Evolutionary conservation across 1,284 basidiomycete species (phyloP).

Genomic region (Microbotryum silenes-acaulis): DNA sequence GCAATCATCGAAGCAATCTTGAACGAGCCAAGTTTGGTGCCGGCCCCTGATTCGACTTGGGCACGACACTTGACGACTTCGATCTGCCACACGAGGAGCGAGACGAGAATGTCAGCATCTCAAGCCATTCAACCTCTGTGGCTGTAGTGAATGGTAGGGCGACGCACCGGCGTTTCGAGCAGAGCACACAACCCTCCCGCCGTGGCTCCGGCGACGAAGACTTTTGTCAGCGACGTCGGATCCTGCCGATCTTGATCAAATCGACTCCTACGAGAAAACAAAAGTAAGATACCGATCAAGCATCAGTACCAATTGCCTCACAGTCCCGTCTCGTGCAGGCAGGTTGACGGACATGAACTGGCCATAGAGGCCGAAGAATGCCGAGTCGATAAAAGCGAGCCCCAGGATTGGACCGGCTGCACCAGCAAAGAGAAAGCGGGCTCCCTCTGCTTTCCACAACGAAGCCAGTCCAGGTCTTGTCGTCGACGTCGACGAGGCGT

Average conservation of each 20-base stretch:
- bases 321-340: conserved; percentile 6
- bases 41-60: conserved; percentile 31
- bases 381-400: conserved; percentile 37
- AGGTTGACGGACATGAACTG: conserved; percentile 32
- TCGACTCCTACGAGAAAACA: not conserved
- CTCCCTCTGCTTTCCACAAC: conserved; percentile 35
- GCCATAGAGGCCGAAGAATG: conserved; percentile 38
- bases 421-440: conserved; percentile 36
- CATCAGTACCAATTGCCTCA: too few relatives aligned
- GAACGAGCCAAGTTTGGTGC: conserved; percentile 33
- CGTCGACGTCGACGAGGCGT: conserved; percentile 10
- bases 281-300: too few relatives aligned
- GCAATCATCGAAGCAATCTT: conserved; percentile 35
- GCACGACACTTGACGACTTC: conserved; percentile 39
- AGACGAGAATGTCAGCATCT: not conserved
- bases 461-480: conserved; percentile 20
- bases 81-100: conserved; percentile 21
- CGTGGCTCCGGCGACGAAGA: conserved; percentile 35
- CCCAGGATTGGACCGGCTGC: conserved; percentile 38
- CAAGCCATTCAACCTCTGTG: not conserved
- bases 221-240: conserved; percentile 27
- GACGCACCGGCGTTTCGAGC: conserved; percentile 37
- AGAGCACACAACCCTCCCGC: conserved; percentile 36
- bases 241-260: conserved; percentile 36
- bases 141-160: not conserved